Percentiles rank a stretch among this genome's conserved stretches.
phyloP scores from a whole-genome alignment of 352 stramenopile genomes.

The Stephanocyclus meneghinianus region DNA sequence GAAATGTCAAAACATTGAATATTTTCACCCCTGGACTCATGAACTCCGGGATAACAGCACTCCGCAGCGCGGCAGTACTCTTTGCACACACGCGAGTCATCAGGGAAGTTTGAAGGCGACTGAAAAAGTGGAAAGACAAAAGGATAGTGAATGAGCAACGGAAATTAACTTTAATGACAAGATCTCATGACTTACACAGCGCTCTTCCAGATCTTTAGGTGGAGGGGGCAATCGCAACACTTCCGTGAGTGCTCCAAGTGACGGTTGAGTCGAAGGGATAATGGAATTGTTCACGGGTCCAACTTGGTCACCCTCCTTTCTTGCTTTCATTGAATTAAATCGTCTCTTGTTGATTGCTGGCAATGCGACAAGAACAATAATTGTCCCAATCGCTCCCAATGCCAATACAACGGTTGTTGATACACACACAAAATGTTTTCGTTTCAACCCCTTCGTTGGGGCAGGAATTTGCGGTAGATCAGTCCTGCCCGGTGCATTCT shows the following conservation, averaged over 20 bases:
- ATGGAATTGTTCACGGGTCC: neutral
- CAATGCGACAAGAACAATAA: too few species aligned
- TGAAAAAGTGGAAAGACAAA: too few species aligned
- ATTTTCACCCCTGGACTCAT: neutral
- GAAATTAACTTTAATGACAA: too few species aligned
- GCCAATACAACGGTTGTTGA: too few species aligned
- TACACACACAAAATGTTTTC: too few species aligned
- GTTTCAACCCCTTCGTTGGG: too few species aligned
- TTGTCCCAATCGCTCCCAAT: too few species aligned
- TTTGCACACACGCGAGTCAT: constrained; percentile 2
- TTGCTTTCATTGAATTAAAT: neutral
- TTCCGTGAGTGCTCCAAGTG: neutral
- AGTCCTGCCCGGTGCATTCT: too few species aligned
- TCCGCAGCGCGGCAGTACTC: neutral
- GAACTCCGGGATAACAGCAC: constrained; percentile 4
- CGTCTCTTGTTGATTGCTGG: neutral
- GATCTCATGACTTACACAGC: neutral
- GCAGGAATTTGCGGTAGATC: too few species aligned
- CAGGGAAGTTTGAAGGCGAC: constrained; percentile 16
- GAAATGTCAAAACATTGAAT: constrained; percentile 15
- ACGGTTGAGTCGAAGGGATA: neutral
- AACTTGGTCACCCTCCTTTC: too few species aligned
- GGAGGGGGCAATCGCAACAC: neutral
- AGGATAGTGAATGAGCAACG: too few species aligned
- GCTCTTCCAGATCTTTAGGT: constrained; percentile 18